Evolutionary conservation across 1,139 yeast genomes (phyloP), one percentile per base, ranked within the genome.

Genomic region (Suhomyces terraborum): DNA sequence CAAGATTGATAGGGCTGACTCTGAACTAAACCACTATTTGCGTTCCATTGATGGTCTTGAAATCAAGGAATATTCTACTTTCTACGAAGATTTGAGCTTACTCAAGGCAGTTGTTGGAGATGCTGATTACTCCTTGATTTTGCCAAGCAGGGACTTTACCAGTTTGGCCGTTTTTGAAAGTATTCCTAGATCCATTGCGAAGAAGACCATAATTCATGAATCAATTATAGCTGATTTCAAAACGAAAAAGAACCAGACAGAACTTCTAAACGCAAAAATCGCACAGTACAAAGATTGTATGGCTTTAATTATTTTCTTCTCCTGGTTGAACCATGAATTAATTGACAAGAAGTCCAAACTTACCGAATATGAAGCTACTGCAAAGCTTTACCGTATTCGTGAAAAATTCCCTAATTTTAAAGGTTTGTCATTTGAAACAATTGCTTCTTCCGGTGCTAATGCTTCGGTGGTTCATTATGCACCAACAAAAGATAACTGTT

Each of bases 381-480:
- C 66, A 37, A 72, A 73, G 42, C 67, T 72, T 3, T 71, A 59
- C 40, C 49, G 66, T 10, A 73, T 74, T 28, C 58, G 83, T 38
- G 49, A 61, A 4, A 57, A 60, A 32, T 57, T 75, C 40, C 74
- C 77, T 1, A 64, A 75, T 47, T 79, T 74, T 52, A 70, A 70
- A 49, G 80, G 81, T 0, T 62, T 75, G 22, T 75, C 81, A 1
- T 79, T 76, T 51, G 79, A 71, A 39, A 73, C 81, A 1, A 79
- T 79, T 28, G 72, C 80, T 1, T 74, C 81, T 5, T 55, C 79
- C 1, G 84, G 83, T 2, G 56, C 80, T 8, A 79, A 79, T 52
- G 77, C 77, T 2, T 72, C 83, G 1, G 66, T 79, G 24, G 75
- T 77, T 27, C 84, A 79, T 49, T 79, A 79, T 52, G 75, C 77